Evolutionary conservation across 257 asterid genomes (phyloP), one percentile per base, ranked within the genome.

Genomic region (Forsythia viridissima): DNA sequence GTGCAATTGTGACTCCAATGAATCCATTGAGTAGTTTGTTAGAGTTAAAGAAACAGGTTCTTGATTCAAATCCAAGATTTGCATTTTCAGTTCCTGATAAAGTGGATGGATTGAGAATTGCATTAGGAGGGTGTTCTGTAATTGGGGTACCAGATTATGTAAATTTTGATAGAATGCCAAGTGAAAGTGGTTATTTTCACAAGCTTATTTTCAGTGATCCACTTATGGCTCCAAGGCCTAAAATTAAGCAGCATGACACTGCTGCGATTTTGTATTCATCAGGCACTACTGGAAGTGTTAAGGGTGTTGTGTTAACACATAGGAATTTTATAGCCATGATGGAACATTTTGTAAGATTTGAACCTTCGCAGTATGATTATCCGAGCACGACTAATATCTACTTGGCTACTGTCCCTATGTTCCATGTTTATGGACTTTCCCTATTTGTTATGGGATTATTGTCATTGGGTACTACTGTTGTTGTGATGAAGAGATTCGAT

Each of bases 261-360:
- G 97, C 98, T 0, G 97, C 92, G 13, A 88, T 93, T 73, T 65
- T 93, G 83, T 93, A 88, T 74, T 93, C 98, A 12, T 91, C 98
- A 12, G 94, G 97, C 76, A 93, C 98, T 18, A 91, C 93, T 3
- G 97, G 98, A 16, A 44, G 76, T 59, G 81, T 90, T 55, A 93
- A 93, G 82, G 98, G 92, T 6, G 93, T 87, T 21, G 82, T 91
- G 84, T 72, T 93, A 42, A 90, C 93, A 7, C 96, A 93, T 69
- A 82, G 88, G 68, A 93, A 93, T 85, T 85, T 93, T 38, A 93
- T 93, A 82, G 92, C 97, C 18, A 79, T 81, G 90, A 61, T 91
- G 77, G 88, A 84, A 18, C 83, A 85, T 8, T 93, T 91, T 83
- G 92, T 87, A 75, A 83, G 93, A 57, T 91, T 91, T 73, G 97